A percentile compares a stretch with the other conserved stretches of the same genome.
Conservation (phyloP, 1,284 basidiomycete genomes). For the Apiotrichum brassicae region DNA sequence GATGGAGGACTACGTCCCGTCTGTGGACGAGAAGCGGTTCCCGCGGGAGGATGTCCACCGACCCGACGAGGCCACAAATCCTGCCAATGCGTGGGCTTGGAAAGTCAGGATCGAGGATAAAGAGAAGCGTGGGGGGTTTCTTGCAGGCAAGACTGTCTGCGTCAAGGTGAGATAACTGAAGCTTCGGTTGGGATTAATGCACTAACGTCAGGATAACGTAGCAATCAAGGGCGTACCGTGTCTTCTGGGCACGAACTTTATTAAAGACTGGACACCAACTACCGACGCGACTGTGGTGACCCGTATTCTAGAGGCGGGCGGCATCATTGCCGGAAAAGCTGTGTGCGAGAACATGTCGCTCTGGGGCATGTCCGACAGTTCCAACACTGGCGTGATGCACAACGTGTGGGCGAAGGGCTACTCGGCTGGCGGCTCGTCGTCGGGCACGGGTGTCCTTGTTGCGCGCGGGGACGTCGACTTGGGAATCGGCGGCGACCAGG, state of each 20-base stretch:
- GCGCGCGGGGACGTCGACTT: conserved; percentile 49
- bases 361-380: conserved; percentile 21
- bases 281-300: conserved; percentile 51
- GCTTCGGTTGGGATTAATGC: too few relatives aligned
- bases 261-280: conserved; percentile 27
- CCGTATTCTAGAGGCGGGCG: conserved; percentile 50
- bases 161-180: conserved; percentile 20
- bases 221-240: conserved; percentile 28
- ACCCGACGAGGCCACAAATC: conserved; percentile 20
- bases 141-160: conserved; percentile 29
- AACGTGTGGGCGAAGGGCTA: conserved; percentile 51
- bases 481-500: conserved; percentile 53
- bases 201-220: conserved; percentile 23
- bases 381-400: conserved; percentile 41
- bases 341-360: conserved; percentile 40
- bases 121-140: conserved; percentile 6
- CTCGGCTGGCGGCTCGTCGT: conserved; percentile 50
- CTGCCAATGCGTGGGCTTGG: conserved; percentile 31
- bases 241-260: conserved; percentile 29
- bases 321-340: conserved; percentile 48
- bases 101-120: conserved; percentile 12
- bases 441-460: conserved; percentile 51
- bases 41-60: conserved; percentile 21
- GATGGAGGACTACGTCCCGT: conserved; percentile 31
- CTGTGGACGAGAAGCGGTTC: conserved; percentile 24